A percentile compares a stretch with the other conserved stretches of the same genome.
These are phyloP conservation scores for Penicillium sp. DNA, from an alignment of 2,329 filamentous ascomycete genomes.

Conservation along the genomic window DNA sequence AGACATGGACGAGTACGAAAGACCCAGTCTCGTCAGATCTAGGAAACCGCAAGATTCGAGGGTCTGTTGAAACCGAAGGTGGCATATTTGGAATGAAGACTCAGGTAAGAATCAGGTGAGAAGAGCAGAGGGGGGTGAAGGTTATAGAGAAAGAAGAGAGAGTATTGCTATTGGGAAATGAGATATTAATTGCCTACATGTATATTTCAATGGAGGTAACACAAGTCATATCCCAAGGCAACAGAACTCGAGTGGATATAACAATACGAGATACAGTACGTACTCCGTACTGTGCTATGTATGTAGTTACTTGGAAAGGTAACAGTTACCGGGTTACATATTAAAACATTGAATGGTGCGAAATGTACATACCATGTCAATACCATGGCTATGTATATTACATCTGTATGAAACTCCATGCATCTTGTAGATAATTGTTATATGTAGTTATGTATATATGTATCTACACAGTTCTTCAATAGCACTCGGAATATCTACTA, in stretches of 20 bases:
- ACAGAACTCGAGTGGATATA: neutral
- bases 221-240: neutral
- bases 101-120: neutral
- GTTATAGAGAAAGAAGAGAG: neutral
- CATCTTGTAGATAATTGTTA: too few species aligned
- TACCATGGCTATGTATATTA: too few species aligned
- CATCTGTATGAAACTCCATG: too few species aligned
- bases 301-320: too few species aligned
- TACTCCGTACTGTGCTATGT: too few species aligned
- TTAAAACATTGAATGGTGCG: too few species aligned
- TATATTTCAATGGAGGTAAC: neutral
- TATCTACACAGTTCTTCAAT: too few species aligned
- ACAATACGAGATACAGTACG: neutral
- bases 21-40: slow-evolving; percentile 43
- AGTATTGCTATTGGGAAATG: neutral
- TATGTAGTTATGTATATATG: too few species aligned
- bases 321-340: neutral
- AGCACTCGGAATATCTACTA: too few species aligned
- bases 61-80: slow-evolving; percentile 10
- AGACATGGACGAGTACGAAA: slow-evolving; percentile 53
- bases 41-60: slow-evolving; percentile 49
- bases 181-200: neutral
- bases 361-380: too few species aligned
- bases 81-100: slow-evolving; percentile 8
- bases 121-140: slow-evolving; percentile 3